Evolutionary conservation across 2,329 filamentous ascomycete species (phyloP).

Genomic region (Venturia pyrina): DNA sequence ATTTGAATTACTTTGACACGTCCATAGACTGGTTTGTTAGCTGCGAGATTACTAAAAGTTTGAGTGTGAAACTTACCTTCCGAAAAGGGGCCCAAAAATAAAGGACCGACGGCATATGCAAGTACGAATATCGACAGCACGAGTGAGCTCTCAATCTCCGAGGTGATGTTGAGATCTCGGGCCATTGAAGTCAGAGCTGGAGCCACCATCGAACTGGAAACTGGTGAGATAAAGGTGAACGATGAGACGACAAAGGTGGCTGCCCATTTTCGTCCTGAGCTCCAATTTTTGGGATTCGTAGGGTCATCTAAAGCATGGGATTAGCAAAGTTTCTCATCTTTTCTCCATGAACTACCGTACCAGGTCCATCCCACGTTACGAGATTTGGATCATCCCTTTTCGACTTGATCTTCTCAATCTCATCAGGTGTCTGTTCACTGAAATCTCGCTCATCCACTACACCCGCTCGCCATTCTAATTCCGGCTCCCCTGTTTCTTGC

Average conservation of each 20-base stretch:
- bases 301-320: slow-evolving; percentile 24
- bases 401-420: slow-evolving; percentile 3
- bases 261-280: slow-evolving; percentile 32
- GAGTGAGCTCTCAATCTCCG: slow-evolving; percentile 23
- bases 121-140: slow-evolving; percentile 31
- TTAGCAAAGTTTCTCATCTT: not conserved
- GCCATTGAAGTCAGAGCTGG: slow-evolving; percentile 25
- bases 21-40: slow-evolving; percentile 20
- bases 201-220: slow-evolving; percentile 30
- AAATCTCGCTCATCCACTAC: slow-evolving; percentile 8
- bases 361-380: slow-evolving; percentile 37
- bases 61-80: slow-evolving; percentile 16
- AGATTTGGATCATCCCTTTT: slow-evolving; percentile 6
- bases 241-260: slow-evolving; percentile 33
- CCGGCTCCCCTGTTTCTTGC: slow-evolving; percentile 7
- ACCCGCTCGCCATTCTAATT: slow-evolving; percentile 3
- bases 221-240: slow-evolving; percentile 30
- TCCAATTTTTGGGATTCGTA: slow-evolving; percentile 39
- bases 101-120: slow-evolving; percentile 29
- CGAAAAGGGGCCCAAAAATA: slow-evolving; percentile 28
- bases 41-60: not conserved
- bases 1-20: slow-evolving; percentile 27
- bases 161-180: slow-evolving; percentile 25
- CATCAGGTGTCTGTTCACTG: not conserved
- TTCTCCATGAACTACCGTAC: not conserved